Evolutionary conservation across 2,329 filamentous ascomycete genomes (phyloP).

Genomic region (Diaporthe velutina): DNA sequence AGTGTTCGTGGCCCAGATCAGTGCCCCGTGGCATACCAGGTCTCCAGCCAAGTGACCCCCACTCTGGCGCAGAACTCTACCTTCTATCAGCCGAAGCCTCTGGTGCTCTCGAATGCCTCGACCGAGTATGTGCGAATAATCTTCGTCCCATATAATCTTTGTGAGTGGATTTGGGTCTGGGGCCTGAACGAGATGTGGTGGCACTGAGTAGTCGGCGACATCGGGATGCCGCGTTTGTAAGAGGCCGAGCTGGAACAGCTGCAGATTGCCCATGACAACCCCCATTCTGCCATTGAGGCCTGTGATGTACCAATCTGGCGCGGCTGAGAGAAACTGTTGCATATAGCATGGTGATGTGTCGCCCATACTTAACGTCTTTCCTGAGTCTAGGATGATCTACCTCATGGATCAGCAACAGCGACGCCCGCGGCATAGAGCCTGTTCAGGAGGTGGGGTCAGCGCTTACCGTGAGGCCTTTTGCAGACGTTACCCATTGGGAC

Average conservation of each 20-base stretch:
- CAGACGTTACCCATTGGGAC: background rate
- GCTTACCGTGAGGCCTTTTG: constrained; percentile 10
- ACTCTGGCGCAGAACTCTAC: no score
- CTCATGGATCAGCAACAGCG: background rate
- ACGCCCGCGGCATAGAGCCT: no score
- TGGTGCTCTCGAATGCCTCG: background rate
- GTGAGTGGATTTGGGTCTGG: background rate
- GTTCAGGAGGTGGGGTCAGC: no score
- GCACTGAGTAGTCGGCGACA: background rate
- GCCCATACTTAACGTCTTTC: background rate
- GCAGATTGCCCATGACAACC: background rate
- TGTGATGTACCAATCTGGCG: background rate
- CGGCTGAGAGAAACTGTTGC: background rate
- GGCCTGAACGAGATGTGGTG: background rate
- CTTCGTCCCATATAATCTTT: background rate
- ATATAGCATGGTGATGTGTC: background rate
- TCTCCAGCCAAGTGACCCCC: background rate
- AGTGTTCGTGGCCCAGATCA: constrained; percentile 17
- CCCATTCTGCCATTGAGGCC: background rate
- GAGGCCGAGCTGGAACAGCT: background rate
- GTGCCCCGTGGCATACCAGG: background rate
- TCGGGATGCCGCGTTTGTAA: background rate
- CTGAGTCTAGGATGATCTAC: background rate
- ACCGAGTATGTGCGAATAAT: background rate
- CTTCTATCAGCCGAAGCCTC: background rate